Conservation (phyloP, 345 rosid genomes). For the Boechera divaricarpa region DNA sequence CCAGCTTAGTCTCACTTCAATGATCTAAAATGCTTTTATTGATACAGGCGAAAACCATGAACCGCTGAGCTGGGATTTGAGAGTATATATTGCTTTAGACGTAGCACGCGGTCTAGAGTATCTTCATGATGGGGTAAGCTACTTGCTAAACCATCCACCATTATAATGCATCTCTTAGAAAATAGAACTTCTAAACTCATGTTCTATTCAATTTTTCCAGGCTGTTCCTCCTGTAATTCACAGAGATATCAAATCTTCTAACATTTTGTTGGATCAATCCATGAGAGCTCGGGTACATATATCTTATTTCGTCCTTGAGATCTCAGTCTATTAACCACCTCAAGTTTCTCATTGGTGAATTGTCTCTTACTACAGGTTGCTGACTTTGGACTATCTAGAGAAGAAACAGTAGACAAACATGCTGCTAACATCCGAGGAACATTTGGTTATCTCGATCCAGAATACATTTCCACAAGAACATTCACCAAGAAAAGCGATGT, state of each 20-base stretch:
- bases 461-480: conserved; percentile 79
- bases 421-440: conserved; percentile 90
- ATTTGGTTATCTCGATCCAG: conserved; percentile 98
- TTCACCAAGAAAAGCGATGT: conserved; percentile 98
- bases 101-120: conserved; percentile 97
- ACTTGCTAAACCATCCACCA: not conserved
- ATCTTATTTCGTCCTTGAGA: not conserved
- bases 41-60: conserved; percentile 65
- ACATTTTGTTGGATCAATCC: conserved; percentile 91
- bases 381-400: conserved; percentile 98
- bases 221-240: conserved; percentile 98
- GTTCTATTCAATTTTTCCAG: conserved; percentile 48
- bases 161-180: conserved; percentile 11
- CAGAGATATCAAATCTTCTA: conserved; percentile 94
- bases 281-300: conserved; percentile 92
- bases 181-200: conserved; percentile 1
- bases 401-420: conserved; percentile 82
- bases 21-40: conserved; percentile 12
- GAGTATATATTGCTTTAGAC: conserved; percentile 84
- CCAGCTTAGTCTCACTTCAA: not conserved
- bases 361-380: conserved; percentile 65
- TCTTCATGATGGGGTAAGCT: conserved; percentile 96
- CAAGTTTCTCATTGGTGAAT: not conserved
- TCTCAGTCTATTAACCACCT: not conserved
- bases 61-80: conserved; percentile 80